These are phyloP conservation scores for Phytophthora megakarya DNA, from an alignment of 352 stramenopile genomes.

Conservation along the genomic window DNA sequence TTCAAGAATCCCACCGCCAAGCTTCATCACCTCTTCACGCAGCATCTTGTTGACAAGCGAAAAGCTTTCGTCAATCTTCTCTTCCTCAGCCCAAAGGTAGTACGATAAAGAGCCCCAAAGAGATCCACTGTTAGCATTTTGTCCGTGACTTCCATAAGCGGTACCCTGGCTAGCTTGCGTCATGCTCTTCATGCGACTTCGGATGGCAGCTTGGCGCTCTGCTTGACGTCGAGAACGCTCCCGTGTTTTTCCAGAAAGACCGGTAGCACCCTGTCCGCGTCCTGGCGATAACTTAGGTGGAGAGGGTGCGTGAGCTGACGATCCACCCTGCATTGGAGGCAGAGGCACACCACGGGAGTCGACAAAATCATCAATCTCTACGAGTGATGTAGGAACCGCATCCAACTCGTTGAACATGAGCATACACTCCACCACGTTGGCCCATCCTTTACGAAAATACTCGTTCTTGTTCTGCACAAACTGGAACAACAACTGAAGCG, in stretches of 20 bases:
- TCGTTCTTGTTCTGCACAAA: constrained; percentile 85
- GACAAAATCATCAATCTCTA: constrained; percentile 90
- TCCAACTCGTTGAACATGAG: constrained; percentile 91
- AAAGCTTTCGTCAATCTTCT: constrained; percentile 80
- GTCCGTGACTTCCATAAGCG: constrained; percentile 45
- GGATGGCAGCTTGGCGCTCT: constrained; percentile 81
- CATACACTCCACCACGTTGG: constrained; percentile 82
- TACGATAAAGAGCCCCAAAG: constrained; percentile 85
- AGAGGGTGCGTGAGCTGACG: constrained; percentile 25
- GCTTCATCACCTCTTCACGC: constrained; percentile 69
- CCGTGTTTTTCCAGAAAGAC: constrained; percentile 75
- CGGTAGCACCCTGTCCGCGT: constrained; percentile 48
- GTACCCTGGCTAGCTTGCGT: constrained; percentile 56
- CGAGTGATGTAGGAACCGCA: constrained; percentile 80
- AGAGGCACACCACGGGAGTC: constrained; percentile 81
- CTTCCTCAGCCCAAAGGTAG: constrained; percentile 85
- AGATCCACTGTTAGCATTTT: constrained; percentile 49
- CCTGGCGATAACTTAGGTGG: constrained; percentile 39
- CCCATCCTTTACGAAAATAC: constrained; percentile 81
- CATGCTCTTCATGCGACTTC: constrained; percentile 83
- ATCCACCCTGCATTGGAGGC: constrained; percentile 66
- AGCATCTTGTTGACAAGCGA: constrained; percentile 83
- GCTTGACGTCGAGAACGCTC: constrained; percentile 80
- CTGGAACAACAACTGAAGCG: constrained; percentile 83
- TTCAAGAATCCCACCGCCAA: constrained; percentile 77